These are phyloP conservation scores for Cladosporium colombiae DNA, from an alignment of 2,329 filamentous ascomycete species.

Conservation along the genomic window DNA sequence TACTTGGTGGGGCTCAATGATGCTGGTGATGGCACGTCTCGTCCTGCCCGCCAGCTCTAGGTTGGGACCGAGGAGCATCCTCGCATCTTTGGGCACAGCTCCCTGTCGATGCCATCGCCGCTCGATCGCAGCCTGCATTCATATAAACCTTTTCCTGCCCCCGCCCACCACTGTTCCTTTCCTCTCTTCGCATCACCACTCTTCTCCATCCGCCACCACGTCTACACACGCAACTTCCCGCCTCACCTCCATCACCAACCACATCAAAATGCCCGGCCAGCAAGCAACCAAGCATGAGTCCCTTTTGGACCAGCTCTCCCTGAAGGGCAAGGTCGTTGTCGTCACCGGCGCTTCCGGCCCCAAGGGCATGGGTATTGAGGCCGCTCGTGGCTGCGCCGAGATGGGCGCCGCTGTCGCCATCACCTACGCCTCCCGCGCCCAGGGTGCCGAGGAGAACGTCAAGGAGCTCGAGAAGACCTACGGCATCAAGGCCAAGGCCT, in stretches of 20 bases:
- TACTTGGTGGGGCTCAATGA: slow-evolving; percentile 20
- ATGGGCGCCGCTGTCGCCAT: slow-evolving; percentile 65
- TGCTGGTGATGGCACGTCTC: slow-evolving; percentile 9
- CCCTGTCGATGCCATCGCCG: slow-evolving; percentile 2
- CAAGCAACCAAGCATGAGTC: slow-evolving; percentile 59
- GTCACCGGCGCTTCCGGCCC: slow-evolving; percentile 60
- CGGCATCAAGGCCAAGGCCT: slow-evolving; percentile 66
- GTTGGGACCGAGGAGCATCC: slow-evolving; percentile 15
- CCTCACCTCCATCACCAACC: slow-evolving; percentile 16
- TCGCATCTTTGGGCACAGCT: background rate
- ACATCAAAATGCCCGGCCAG: slow-evolving; percentile 18
- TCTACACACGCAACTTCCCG: slow-evolving; percentile 10
- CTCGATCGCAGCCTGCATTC: slow-evolving; percentile 17
- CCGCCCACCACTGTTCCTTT: slow-evolving; percentile 6
- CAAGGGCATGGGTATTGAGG: slow-evolving; percentile 68
- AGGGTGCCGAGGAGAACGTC: slow-evolving; percentile 66
- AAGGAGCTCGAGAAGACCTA: slow-evolving; percentile 61
- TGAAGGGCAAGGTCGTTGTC: slow-evolving; percentile 57
- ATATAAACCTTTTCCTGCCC: slow-evolving; percentile 19
- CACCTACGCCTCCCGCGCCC: slow-evolving; percentile 64
- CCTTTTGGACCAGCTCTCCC: slow-evolving; percentile 58
- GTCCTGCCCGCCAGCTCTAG: slow-evolving; percentile 10
- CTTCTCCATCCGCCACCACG: slow-evolving; percentile 14
- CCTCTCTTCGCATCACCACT: background rate
- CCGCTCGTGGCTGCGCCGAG: slow-evolving; percentile 64